Conservation (phyloP, 2,329 filamentous ascomycete species). For the Claviceps sp. region DNA sequence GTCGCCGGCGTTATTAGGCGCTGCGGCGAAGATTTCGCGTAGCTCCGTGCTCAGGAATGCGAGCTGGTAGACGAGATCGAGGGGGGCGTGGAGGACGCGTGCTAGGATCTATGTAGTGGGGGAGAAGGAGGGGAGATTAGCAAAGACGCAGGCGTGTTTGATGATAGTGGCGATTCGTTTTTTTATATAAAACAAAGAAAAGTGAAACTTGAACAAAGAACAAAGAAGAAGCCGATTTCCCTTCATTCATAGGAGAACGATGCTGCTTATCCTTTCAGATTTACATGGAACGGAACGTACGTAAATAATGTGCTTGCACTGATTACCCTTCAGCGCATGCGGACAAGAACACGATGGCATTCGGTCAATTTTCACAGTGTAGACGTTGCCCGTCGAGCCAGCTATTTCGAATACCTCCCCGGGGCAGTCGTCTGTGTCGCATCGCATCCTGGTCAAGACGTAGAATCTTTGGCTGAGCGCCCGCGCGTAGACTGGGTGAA, state of each 20-base stretch:
- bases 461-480: slow-evolving; percentile 32
- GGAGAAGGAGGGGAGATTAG: not conserved
- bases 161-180: no score
- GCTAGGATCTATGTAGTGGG: slow-evolving; percentile 32
- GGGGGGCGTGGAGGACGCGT: slow-evolving; percentile 43
- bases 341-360: slow-evolving; percentile 43
- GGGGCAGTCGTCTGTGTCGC: slow-evolving; percentile 23
- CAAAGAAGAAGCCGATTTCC: not conserved
- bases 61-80: slow-evolving; percentile 45
- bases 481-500: slow-evolving; percentile 23
- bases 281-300: slow-evolving; percentile 18
- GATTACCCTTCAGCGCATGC: slow-evolving; percentile 36
- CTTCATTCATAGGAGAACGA: not conserved
- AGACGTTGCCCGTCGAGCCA: slow-evolving; percentile 53
- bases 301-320: slow-evolving; percentile 55
- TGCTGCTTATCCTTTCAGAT: not conserved
- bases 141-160: not conserved
- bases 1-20: not conserved
- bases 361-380: slow-evolving; percentile 40
- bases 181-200: not conserved
- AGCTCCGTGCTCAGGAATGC: slow-evolving; percentile 47
- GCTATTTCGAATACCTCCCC: slow-evolving; percentile 45
- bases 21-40: slow-evolving; percentile 37
- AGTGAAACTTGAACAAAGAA: not conserved
- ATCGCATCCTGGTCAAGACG: slow-evolving; percentile 27